A percentile compares a stretch with the other conserved stretches of the same genome.
These are phyloP conservation scores for Climacium dendroides DNA, from an alignment of 225 moss, liverwort and hornwort genomes.

Conservation along the genomic window DNA sequence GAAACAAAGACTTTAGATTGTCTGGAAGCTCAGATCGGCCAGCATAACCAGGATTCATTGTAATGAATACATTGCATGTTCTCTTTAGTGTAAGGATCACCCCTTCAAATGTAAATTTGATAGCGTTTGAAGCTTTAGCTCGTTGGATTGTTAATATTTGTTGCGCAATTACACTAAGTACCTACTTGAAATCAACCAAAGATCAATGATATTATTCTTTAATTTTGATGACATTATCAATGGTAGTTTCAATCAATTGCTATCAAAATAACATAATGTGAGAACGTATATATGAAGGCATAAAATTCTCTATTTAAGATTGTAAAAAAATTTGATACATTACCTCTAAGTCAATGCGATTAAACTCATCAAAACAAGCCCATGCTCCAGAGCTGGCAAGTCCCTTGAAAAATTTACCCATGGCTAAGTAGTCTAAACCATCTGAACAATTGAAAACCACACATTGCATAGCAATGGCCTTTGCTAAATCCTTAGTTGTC, in stretches of 20 bases:
- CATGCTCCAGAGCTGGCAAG: conserved; percentile 76
- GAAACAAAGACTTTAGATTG: conserved; percentile 55
- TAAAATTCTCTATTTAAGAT: background rate
- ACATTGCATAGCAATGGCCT: conserved; percentile 82
- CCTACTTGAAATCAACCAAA: background rate
- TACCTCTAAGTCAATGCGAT: conserved; percentile 73
- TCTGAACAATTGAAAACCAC: conserved; percentile 83
- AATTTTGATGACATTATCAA: background rate
- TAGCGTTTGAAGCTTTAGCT: conserved; percentile 37
- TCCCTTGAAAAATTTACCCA: conserved; percentile 79
- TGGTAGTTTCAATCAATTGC: background rate
- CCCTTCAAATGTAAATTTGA: conserved; percentile 58
- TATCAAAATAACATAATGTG: background rate
- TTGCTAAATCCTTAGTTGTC: conserved; percentile 69
- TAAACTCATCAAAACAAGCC: conserved; percentile 89
- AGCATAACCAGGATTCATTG: conserved; percentile 73
- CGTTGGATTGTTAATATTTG: conserved; percentile 68
- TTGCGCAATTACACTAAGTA: conserved; percentile 65
- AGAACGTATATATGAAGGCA: background rate
- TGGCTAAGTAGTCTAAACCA: conserved; percentile 67
- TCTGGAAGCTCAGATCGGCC: conserved; percentile 56
- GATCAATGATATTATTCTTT: no score
- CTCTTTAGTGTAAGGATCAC: conserved; percentile 32
- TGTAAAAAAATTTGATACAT: background rate
- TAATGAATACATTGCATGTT: conserved; percentile 65